Evolutionary conservation across 1,139 yeast species (phyloP).

Genomic region (Zygosaccharomyces sapae): DNA sequence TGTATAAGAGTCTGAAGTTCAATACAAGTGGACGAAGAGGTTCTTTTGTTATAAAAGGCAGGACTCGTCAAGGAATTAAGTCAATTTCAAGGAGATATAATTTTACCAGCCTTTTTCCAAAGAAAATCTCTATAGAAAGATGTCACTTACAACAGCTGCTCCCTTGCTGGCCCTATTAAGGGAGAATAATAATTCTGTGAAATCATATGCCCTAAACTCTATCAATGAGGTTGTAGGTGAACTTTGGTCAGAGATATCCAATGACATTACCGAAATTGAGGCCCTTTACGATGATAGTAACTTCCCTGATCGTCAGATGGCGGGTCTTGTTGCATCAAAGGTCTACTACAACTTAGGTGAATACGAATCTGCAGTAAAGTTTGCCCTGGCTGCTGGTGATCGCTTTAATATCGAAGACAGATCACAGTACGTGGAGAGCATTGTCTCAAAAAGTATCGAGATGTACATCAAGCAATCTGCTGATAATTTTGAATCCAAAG

Average conservation of each 20-base stretch:
- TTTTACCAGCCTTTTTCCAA: background rate
- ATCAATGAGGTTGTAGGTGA: conserved; percentile 82
- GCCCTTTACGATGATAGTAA: conserved; percentile 81
- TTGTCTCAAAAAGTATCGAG: conserved; percentile 87
- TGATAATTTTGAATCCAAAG: conserved; percentile 43
- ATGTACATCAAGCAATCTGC: conserved; percentile 68
- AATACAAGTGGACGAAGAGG: background rate
- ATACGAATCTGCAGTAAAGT: conserved; percentile 83
- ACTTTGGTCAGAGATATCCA: conserved; percentile 97
- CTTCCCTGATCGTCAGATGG: conserved; percentile 73
- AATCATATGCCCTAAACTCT: conserved; percentile 78
- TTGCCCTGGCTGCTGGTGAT: conserved; percentile 79
- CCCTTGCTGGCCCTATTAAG: conserved; percentile 84
- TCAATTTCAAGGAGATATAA: background rate
- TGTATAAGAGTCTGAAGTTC: background rate
- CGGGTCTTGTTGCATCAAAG: conserved; percentile 89
- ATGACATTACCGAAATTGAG: conserved; percentile 78
- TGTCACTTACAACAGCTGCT: conserved; percentile 75
- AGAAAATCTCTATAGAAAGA: conserved; percentile 20
- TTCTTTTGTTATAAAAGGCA: background rate
- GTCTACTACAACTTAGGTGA: conserved; percentile 95
- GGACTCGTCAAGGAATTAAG: background rate
- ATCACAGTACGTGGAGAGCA: conserved; percentile 88
- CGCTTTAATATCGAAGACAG: conserved; percentile 63
- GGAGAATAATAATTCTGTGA: conserved; percentile 74